Evolutionary conservation across 2,329 filamentous ascomycete species (phyloP).

Genomic region (Thelonectria olida): DNA sequence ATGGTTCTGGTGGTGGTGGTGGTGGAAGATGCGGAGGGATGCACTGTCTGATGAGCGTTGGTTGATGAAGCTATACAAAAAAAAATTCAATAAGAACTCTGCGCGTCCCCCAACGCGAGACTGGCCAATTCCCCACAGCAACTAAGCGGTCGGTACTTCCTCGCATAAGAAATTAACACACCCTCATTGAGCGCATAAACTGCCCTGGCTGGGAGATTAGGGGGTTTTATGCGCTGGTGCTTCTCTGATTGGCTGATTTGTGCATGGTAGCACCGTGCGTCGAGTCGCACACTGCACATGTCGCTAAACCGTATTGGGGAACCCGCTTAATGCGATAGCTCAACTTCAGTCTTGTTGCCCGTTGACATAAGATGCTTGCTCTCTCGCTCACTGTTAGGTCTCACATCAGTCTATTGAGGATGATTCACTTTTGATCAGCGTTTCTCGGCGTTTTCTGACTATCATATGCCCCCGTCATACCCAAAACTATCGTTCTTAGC

Average conservation of each 20-base stretch:
- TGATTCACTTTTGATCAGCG: background rate
- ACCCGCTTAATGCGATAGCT: constrained; percentile 5
- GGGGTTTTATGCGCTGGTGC: background rate
- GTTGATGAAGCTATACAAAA: background rate
- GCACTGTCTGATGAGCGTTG: background rate
- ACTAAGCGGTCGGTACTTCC: too few relatives aligned
- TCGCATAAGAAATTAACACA: too few relatives aligned
- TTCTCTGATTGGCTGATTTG: constrained; percentile 5
- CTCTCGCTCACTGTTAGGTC: too few relatives aligned
- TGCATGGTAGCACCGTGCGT: constrained; percentile 9
- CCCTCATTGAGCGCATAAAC: too few relatives aligned
- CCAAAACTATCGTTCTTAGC: background rate
- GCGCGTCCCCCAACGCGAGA: too few relatives aligned
- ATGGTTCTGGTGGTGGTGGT: background rate
- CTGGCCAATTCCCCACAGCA: too few relatives aligned
- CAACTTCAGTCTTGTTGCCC: background rate
- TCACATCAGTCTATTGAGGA: background rate
- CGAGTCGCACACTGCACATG: constrained; percentile 1
- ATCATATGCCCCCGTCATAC: background rate
- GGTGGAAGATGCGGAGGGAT: background rate
- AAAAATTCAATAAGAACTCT: background rate
- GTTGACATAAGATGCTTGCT: too few relatives aligned
- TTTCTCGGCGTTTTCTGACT: too few relatives aligned
- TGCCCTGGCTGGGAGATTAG: background rate
- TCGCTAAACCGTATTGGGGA: constrained; percentile 3